Evolutionary conservation across 2,329 filamentous ascomycete genomes (phyloP).

Genomic region (Seiridium unicorne): DNA sequence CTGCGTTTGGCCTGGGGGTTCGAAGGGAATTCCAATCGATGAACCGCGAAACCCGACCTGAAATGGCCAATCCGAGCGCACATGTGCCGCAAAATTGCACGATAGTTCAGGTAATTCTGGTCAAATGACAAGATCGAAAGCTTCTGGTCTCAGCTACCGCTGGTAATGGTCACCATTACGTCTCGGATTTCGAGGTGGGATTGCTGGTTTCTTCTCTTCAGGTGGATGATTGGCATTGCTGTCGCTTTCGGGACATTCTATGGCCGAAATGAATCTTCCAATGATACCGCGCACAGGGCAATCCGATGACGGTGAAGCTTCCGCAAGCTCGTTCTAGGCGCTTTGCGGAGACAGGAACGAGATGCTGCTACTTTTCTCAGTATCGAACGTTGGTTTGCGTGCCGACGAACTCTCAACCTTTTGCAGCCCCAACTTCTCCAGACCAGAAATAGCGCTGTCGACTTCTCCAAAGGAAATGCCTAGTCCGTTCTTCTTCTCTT

Average conservation of each 20-base stretch:
- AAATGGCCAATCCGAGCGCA: too few species aligned
- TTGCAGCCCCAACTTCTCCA: slow-evolving; percentile 32
- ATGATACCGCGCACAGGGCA: too few species aligned
- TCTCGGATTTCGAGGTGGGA: not conserved
- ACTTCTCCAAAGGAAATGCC: slow-evolving; percentile 37
- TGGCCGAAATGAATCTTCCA: not conserved
- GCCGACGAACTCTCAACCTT: slow-evolving; percentile 30
- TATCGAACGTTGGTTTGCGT: slow-evolving; percentile 28
- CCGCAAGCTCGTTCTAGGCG: slow-evolving; percentile 16
- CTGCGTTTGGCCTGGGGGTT: not conserved
- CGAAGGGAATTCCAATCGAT: not conserved
- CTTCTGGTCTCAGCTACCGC: not conserved
- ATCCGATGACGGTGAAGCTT: not conserved
- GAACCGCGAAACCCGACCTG: too few species aligned
- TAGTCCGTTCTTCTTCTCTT: slow-evolving; percentile 32
- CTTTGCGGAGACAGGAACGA: slow-evolving; percentile 24
- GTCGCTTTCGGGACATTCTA: too few species aligned
- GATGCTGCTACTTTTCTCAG: slow-evolving; percentile 26
- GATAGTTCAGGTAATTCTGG: not conserved
- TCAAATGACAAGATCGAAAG: not conserved
- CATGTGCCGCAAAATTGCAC: not conserved
- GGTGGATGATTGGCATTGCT: not conserved
- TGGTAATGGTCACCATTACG: not conserved
- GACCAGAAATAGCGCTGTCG: slow-evolving; percentile 34
- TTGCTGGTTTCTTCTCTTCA: not conserved